Percentiles rank a stretch among this genome's conserved stretches.
These are phyloP conservation scores for Rhizoclosmatium sp. DNA, from an alignment of 192 early-diverging fungal genomes.

Conservation along the genomic window DNA sequence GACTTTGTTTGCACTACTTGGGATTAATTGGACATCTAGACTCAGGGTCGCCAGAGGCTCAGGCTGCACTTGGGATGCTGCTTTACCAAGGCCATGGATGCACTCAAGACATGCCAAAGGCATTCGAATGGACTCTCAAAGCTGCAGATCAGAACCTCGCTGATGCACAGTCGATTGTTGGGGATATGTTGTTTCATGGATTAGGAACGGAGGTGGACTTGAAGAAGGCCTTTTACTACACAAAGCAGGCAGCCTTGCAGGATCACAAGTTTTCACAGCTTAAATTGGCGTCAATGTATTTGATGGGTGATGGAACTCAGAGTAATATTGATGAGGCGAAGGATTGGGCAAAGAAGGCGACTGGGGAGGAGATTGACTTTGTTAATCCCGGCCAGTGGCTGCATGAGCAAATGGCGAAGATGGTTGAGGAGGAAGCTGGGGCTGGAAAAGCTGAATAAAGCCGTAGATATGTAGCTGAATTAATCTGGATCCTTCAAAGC, in stretches of 20 bases:
- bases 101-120: not conserved
- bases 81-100: constrained; percentile 13
- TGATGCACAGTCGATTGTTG: constrained; percentile 12
- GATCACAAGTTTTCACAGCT: constrained; percentile 17
- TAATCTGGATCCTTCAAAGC: not conserved
- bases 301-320: constrained; percentile 23
- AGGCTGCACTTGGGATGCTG: constrained; percentile 18
- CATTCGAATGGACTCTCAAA: constrained; percentile 3
- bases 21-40: no score
- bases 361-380: constrained; percentile 35
- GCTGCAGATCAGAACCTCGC: constrained; percentile 9
- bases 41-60: not conserved
- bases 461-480: no score
- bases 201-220: constrained; percentile 9
- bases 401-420: constrained; percentile 14
- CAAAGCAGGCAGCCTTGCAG: not conserved
- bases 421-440: constrained; percentile 13
- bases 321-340: constrained; percentile 22
- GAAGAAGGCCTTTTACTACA: constrained; percentile 1
- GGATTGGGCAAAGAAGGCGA: constrained; percentile 21
- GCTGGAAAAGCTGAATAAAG: no score
- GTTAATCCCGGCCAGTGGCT: constrained; percentile 25
- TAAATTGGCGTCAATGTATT: constrained; percentile 22
- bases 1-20: no score
- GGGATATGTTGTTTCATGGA: constrained; percentile 25